These are phyloP conservation scores for Silene vulgaris DNA, from an alignment of 179 eudicot genomes.

Conservation along the genomic window DNA sequence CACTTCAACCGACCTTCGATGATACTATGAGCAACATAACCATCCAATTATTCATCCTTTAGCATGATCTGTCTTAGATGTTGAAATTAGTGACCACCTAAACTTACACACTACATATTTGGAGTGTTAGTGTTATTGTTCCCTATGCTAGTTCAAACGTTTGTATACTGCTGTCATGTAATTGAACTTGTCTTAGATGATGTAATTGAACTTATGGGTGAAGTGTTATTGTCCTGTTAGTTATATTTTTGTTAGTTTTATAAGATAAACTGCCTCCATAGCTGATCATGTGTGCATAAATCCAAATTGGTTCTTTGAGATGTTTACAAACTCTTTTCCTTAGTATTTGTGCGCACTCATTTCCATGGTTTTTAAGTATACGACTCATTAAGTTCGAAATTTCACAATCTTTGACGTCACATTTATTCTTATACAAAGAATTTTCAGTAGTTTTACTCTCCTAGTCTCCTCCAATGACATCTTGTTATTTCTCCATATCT, in stretches of 20 bases:
- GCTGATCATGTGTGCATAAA: not conserved
- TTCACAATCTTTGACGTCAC: not conserved
- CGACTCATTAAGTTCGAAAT: not conserved
- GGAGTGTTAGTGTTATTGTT: too few species aligned
- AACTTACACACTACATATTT: not conserved
- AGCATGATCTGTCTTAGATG: not conserved
- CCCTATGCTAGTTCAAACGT: too few species aligned
- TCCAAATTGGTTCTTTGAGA: not conserved
- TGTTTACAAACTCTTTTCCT: not conserved
- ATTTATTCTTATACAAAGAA: not conserved
- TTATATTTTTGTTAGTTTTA: not conserved
- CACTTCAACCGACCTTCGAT: not conserved
- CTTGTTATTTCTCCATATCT: not conserved
- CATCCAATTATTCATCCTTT: not conserved
- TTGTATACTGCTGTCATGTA: not conserved
- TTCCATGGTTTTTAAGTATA: not conserved
- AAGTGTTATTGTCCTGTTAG: not conserved
- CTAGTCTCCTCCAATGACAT: not conserved
- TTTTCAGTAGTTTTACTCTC: not conserved
- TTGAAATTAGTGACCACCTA: not conserved
- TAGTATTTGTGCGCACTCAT: not conserved
- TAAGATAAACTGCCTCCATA: not conserved
- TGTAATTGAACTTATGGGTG: not conserved
- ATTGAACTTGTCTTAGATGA: not conserved
- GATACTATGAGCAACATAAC: not conserved